Percentiles rank a stretch among this genome's conserved stretches.
These are phyloP conservation scores for Tetrahymena malaccensis DNA, from an alignment of 73 alveolate genomes.

Conservation along the genomic window DNA sequence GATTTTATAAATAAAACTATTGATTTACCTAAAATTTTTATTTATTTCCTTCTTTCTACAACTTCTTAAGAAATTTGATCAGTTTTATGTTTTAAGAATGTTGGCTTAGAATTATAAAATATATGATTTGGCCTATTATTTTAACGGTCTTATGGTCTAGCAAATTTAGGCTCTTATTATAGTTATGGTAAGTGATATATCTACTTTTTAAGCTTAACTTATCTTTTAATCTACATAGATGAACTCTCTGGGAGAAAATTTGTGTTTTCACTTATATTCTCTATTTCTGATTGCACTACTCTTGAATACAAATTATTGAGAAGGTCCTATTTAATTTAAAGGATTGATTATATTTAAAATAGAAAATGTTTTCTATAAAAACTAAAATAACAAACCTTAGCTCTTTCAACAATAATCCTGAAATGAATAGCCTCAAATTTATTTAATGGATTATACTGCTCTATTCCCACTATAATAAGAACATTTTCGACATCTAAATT, in stretches of 20 bases:
- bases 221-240: neutral
- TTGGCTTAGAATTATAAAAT: slow-evolving; percentile 15
- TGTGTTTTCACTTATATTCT: neutral
- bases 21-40: slow-evolving; percentile 5
- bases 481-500: slow-evolving; percentile 39
- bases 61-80: neutral
- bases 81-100: neutral
- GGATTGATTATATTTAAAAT: neutral
- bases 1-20: no score
- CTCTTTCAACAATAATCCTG: slow-evolving; percentile 34
- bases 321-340: neutral
- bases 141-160: slow-evolving; percentile 15
- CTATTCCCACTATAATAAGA: slow-evolving; percentile 16
- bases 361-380: neutral
- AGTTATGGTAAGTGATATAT: slow-evolving; percentile 2
- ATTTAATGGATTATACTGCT: slow-evolving; percentile 27
- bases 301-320: slow-evolving; percentile 21
- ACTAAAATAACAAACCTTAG: neutral
- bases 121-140: slow-evolving; percentile 29
- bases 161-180: slow-evolving; percentile 4
- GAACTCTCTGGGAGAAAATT: neutral
- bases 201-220: neutral
- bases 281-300: slow-evolving; percentile 24
- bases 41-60: slow-evolving; percentile 11
- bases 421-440: slow-evolving; percentile 38